Evolutionary conservation across 768 basidiomycete species (phyloP), one percentile per base, ranked within the genome.

Genomic region (Lactarius psammicola): DNA sequence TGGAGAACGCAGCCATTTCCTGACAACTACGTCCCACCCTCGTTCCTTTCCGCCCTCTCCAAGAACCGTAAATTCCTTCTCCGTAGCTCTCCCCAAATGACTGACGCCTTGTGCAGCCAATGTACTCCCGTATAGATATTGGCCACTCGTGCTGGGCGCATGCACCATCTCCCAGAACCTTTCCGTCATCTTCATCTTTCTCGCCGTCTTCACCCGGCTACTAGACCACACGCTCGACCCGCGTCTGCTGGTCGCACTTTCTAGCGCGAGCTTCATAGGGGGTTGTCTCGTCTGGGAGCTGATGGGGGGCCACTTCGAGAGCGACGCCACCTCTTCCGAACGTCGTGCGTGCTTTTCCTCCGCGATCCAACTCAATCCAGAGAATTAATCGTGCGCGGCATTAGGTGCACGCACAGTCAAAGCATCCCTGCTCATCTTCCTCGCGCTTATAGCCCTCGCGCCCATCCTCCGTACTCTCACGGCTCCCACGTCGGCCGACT

Each of bases 401-500:
- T 31, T 71, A 93, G 90, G 85, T 68, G 81, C 89, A 49, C 90
- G 89, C 73, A 80, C 84, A 1, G 73, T 89, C 67, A 94, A 92
- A 73, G 92, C 92, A 4, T 89, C 90, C 8, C 81, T 98, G 53
- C 81, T 98, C 65, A 90, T 95, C 69, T 92, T 96, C 72, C 83
- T 97, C 28, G 85, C 92, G 8, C 82, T 99, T 66, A 87, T 97
- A 80, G 88, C 94, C 18, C 81, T 98, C 62, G 89, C 95, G 3
- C 97, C 97, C 17, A 90, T 98, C 11, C 80, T 98, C 63, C 85
- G 89, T 72, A 98, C 96, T 6, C 78, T 99, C 72, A 96, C 94
- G 33, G 90, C 92, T 44, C 93, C 95, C 30, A 98, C 95, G 4
- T 97, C 96, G 44, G 92, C 92, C 15, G 97, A 99, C 75, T 94